phyloP scores from a whole-genome alignment of 2,329 filamentous ascomycete species.

The Neonectria ditissima region DNA sequence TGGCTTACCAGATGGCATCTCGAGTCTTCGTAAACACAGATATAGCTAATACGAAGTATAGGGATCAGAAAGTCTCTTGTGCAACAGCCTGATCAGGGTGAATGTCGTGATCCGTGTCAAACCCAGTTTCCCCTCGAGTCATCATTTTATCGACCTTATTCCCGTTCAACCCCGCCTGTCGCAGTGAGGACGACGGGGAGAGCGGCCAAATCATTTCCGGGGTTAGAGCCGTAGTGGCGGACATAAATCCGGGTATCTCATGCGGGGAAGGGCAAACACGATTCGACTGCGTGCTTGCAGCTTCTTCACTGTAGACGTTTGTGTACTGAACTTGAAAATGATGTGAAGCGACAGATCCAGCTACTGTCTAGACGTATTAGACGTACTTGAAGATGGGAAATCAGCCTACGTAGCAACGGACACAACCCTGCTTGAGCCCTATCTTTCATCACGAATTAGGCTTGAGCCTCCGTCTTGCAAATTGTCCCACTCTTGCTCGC shows the following conservation, averaged over 20 bases:
- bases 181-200: neutral
- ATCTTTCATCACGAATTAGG: too few species aligned
- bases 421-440: too few species aligned
- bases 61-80: neutral
- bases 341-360: too few species aligned
- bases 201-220: neutral
- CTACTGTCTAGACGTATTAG: too few species aligned
- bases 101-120: neutral
- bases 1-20: conserved; percentile 32
- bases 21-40: neutral
- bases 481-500: neutral
- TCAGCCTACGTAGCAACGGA: too few species aligned
- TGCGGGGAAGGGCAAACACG: neutral
- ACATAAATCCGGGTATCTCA: conserved; percentile 6
- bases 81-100: too few species aligned
- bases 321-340: too few species aligned
- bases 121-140: neutral
- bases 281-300: neutral
- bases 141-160: neutral
- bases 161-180: neutral
- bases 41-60: neutral
- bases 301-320: too few species aligned
- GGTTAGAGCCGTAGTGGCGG: conserved; percentile 8
- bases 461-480: neutral
- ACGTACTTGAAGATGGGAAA: too few species aligned